phyloP scores from a whole-genome alignment of 1,284 basidiomycete genomes.

The Chalciporus sp. region DNA sequence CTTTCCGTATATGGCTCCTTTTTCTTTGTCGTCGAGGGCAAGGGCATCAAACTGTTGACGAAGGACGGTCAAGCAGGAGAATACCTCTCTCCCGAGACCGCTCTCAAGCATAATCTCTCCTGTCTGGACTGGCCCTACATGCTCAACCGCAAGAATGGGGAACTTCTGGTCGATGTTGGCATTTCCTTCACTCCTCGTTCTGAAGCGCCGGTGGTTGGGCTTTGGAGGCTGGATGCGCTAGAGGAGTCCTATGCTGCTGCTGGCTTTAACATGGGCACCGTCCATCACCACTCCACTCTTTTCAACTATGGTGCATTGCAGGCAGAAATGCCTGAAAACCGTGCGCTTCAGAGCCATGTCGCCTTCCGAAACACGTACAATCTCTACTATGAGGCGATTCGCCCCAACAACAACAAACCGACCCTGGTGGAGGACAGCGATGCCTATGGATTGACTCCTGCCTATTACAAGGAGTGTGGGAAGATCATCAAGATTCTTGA shows the following conservation, averaged over 20 bases:
- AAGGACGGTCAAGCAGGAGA: background rate
- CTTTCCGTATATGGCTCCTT: slow-evolving; percentile 19
- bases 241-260: slow-evolving; percentile 10
- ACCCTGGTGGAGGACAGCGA: slow-evolving; percentile 12
- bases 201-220: background rate
- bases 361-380: slow-evolving; percentile 15
- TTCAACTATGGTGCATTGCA: slow-evolving; percentile 10
- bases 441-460: slow-evolving; percentile 7
- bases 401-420: slow-evolving; percentile 1
- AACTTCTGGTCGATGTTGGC: slow-evolving; percentile 14
- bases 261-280: background rate
- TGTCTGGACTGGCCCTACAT: slow-evolving; percentile 17
- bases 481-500: too few relatives aligned
- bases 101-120: background rate
- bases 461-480: slow-evolving; percentile 5
- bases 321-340: slow-evolving; percentile 9
- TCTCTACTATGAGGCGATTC: slow-evolving; percentile 10
- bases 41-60: slow-evolving; percentile 21
- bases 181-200: slow-evolving; percentile 7
- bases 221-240: slow-evolving; percentile 11
- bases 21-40: slow-evolving; percentile 18
- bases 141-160: slow-evolving; percentile 6
- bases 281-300: slow-evolving; percentile 8
- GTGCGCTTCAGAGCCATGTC: slow-evolving; percentile 5
- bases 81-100: background rate